These are phyloP conservation scores for Apiotrichum domesticum DNA, from an alignment of 1,284 basidiomycete species.

Conservation along the genomic window DNA sequence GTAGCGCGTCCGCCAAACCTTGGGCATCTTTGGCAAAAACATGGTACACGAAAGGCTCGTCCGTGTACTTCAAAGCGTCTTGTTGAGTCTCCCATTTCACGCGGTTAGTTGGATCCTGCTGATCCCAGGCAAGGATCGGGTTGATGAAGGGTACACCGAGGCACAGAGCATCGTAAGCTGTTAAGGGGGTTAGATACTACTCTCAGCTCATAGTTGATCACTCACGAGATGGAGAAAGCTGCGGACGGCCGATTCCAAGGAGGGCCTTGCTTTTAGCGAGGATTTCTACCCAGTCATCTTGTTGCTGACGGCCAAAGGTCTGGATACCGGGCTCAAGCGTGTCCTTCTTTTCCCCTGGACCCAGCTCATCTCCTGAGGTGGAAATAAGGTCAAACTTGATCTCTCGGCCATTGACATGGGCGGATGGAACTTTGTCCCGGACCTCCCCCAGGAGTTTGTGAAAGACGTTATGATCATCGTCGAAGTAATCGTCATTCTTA, in stretches of 20 bases:
- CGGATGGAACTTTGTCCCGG: slow-evolving; percentile 3
- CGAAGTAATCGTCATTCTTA: slow-evolving; percentile 39
- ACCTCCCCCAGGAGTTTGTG: slow-evolving; percentile 2
- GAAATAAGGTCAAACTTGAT: slow-evolving; percentile 25
- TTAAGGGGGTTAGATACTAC: not conserved
- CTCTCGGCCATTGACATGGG: slow-evolving; percentile 6
- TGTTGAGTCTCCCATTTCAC: slow-evolving; percentile 44
- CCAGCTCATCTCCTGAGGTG: slow-evolving; percentile 17
- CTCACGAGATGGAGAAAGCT: slow-evolving; percentile 13
- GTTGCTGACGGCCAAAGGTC: slow-evolving; percentile 6
- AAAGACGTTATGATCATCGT: slow-evolving; percentile 7
- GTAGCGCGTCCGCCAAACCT: slow-evolving; percentile 23
- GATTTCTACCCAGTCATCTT: slow-evolving; percentile 6
- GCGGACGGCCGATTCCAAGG: slow-evolving; percentile 11
- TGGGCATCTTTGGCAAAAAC: slow-evolving; percentile 27
- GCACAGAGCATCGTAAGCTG: slow-evolving; percentile 48
- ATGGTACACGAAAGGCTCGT: slow-evolving; percentile 48
- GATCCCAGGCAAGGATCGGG: slow-evolving; percentile 36
- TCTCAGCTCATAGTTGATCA: not conserved
- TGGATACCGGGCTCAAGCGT: slow-evolving; percentile 5
- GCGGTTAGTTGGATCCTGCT: slow-evolving; percentile 35
- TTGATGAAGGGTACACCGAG: slow-evolving; percentile 50
- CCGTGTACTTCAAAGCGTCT: slow-evolving; percentile 30
- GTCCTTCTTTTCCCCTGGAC: not conserved
- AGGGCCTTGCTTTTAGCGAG: slow-evolving; percentile 13